Evolutionary conservation across 2,329 filamentous ascomycete species (phyloP), one percentile per base, ranked within the genome.

Genomic region (Aspergillus piperis): DNA sequence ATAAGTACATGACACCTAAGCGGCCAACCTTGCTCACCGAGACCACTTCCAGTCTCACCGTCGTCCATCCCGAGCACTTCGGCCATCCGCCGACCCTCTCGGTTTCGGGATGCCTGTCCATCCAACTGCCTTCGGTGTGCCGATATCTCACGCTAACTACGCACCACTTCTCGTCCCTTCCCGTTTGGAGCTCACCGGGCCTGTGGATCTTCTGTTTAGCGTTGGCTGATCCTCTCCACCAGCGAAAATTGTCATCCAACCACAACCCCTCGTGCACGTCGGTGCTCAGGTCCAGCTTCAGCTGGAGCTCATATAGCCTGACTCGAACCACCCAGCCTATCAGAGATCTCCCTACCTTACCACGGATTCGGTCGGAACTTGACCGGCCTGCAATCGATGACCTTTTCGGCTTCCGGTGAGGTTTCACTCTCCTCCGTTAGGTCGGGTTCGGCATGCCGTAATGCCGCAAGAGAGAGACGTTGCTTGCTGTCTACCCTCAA

Each of bases 321-420:
- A 30, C 25, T 50, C 47, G 47, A n/a, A 17, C 47, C 47, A 8
- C 6, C 7, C 44, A n/a, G 15, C 25, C 21, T 32, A 27, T 17
- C 25, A 27, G 15, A 8, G 36, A 56, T 25, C n/a, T 44, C 25
- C 27, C 11, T 57, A n/a, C 3, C 8, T 42, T 19, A 25, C 44
- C 36, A 32, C n/a, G 51, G 36, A 53, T 49, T 52, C 17, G 39
- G 27, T 53, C 60, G 60, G 60, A 59, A 50, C 38, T 58, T 59
- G 47, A 41, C 60, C 60, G 60, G 39, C 32, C 54, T 51, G 47
- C 13, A 13, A 36, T 30, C 21, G 21, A 51, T 42, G 54, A 57
- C 56, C 30, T 38, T 48, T 62, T 59, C 56, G 56, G 60, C 21
- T 39, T 55, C 55, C 60, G 60, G 60, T 62, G 60, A 62, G 52